Evolutionary conservation across 2,329 filamentous ascomycete genomes (phyloP).

Genomic region (Calycina herbarum): DNA sequence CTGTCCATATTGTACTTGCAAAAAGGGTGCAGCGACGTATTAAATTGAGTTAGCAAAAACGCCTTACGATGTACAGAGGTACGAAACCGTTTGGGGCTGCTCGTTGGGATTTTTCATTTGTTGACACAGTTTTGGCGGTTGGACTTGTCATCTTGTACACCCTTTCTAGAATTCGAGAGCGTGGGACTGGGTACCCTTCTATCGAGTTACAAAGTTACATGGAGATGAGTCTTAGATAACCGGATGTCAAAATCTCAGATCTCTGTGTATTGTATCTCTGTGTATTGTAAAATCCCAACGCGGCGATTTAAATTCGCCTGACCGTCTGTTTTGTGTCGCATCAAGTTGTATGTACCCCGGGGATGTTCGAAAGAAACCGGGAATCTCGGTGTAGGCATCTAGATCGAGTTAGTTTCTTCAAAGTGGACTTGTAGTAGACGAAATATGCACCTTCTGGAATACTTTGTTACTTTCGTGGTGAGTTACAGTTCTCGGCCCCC

Average conservation of each 20-base stretch:
- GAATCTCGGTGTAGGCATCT: neutral
- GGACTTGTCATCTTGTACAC: neutral
- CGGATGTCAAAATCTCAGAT: neutral
- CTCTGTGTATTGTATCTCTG: neutral
- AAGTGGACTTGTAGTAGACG: neutral
- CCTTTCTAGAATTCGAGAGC: neutral
- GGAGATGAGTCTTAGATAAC: neutral
- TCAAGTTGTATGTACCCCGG: neutral
- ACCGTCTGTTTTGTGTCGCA: neutral
- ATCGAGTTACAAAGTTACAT: neutral
- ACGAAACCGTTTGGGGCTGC: neutral
- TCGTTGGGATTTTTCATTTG: neutral
- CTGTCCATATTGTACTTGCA: neutral
- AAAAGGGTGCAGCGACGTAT: neutral
- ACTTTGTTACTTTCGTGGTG: neutral
- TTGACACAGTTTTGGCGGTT: neutral
- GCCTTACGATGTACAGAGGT: neutral
- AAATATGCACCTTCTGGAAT: neutral
- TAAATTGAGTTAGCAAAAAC: neutral
- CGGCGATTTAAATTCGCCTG: slow-evolving; percentile 3
- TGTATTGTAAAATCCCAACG: neutral
- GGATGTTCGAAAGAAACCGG: neutral
- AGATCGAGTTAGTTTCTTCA: neutral
- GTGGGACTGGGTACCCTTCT: neutral
- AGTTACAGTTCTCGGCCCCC: neutral